Evolutionary conservation across 257 asterid genomes (phyloP).

Genomic region (Jaltomata sinuosa): DNA sequence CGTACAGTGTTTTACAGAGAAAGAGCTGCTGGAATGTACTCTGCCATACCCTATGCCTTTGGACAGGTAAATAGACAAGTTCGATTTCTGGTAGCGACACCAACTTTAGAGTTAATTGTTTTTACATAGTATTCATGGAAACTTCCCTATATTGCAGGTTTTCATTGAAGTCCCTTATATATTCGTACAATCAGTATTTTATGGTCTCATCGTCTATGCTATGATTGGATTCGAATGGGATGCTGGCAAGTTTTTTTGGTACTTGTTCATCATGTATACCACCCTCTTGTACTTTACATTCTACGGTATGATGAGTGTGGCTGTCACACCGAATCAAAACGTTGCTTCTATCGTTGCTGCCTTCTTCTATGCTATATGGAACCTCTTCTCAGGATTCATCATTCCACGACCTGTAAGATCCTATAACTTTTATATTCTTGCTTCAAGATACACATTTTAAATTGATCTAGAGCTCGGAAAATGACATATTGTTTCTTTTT

Average conservation of each 20-base stretch:
- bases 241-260: neutral
- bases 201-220: constrained; percentile 1
- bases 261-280: neutral
- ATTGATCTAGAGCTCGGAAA: neutral
- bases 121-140: neutral
- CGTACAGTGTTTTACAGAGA: constrained; percentile 32
- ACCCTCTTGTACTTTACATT: constrained; percentile 2
- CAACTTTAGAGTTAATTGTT: neutral
- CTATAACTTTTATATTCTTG: neutral
- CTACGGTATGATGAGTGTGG: constrained; percentile 7
- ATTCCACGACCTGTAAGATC: constrained; percentile 10
- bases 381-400: constrained; percentile 8
- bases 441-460: neutral
- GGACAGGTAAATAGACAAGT: constrained; percentile 21
- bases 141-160: neutral
- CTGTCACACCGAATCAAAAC: constrained; percentile 5
- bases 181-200: neutral
- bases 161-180: constrained; percentile 1
- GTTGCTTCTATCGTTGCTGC: constrained; percentile 4
- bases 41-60: constrained; percentile 29
- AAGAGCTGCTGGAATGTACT: constrained; percentile 37
- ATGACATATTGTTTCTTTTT: neutral
- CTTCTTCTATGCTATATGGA: neutral
- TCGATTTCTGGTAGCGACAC: neutral
- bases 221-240: constrained; percentile 11